Evolutionary conservation across 2,329 filamentous ascomycete genomes (phyloP).

Genomic region (Geosmithia putterillii): DNA sequence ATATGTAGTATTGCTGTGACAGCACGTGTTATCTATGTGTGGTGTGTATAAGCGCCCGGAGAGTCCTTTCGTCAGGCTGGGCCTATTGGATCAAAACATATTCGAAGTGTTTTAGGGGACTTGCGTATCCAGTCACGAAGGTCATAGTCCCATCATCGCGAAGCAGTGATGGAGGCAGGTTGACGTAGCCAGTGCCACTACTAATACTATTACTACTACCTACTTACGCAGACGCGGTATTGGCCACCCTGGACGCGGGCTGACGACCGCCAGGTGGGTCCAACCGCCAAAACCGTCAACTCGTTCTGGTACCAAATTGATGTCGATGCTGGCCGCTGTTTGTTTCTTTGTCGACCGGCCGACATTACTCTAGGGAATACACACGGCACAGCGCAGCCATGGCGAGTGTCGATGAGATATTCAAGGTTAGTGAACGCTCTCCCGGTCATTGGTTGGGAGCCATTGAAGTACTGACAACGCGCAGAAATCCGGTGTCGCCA

Average conservation of each 20-base stretch:
- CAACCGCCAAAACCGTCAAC: neutral
- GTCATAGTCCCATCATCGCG: no score
- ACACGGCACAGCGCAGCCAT: slow-evolving; percentile 16
- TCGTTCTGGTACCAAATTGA: neutral
- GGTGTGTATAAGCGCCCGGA: no score
- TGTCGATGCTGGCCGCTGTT: neutral
- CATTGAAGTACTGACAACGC: neutral
- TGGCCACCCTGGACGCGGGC: neutral
- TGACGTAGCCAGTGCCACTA: no score
- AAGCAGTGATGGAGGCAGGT: no score
- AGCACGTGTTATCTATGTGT: neutral
- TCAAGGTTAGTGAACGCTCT: slow-evolving; percentile 26
- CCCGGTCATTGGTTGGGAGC: neutral
- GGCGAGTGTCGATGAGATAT: slow-evolving; percentile 47
- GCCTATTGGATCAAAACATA: no score
- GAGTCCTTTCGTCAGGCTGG: no score
- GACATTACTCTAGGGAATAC: neutral
- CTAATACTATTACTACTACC: neutral
- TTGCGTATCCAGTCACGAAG: no score
- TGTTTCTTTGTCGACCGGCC: neutral
- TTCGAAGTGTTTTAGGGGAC: no score
- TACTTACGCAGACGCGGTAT: neutral
- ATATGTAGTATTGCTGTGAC: neutral
- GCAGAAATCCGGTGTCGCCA: slow-evolving; percentile 30
- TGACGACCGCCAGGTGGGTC: neutral